These are phyloP conservation scores for Sclerotinia minor DNA, from an alignment of 2,329 filamentous ascomycete genomes.

Conservation along the genomic window DNA sequence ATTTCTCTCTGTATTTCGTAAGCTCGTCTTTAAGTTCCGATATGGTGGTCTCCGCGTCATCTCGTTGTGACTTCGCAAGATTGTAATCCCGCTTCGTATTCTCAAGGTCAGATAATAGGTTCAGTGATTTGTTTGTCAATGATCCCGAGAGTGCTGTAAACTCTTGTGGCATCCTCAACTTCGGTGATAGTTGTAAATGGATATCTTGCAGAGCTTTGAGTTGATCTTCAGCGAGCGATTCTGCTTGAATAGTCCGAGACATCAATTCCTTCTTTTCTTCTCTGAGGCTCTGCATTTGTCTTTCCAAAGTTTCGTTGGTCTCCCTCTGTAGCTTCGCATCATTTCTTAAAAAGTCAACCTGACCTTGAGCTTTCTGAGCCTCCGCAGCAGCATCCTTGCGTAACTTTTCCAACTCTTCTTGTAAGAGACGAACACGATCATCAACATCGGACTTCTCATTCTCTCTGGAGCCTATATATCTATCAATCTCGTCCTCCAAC, in stretches of 20 bases:
- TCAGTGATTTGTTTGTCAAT: constrained; percentile 58
- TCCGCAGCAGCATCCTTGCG: constrained; percentile 59
- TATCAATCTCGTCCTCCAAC: constrained; percentile 86
- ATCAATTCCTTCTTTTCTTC: constrained; percentile 56
- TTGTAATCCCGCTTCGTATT: constrained; percentile 60
- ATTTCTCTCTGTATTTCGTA: constrained; percentile 52
- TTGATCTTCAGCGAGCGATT: constrained; percentile 55
- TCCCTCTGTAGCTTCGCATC: constrained; percentile 61
- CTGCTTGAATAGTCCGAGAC: constrained; percentile 52
- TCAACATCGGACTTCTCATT: constrained; percentile 74
- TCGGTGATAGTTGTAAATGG: constrained; percentile 58
- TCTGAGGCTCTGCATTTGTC: constrained; percentile 55
- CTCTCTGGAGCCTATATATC: constrained; percentile 78
- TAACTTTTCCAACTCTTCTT: constrained; percentile 68
- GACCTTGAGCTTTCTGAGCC: constrained; percentile 57
- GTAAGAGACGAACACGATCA: constrained; percentile 65
- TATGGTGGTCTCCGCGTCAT: constrained; percentile 56
- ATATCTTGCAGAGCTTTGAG: constrained; percentile 58
- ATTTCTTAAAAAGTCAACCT: constrained; percentile 62
- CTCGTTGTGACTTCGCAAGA: constrained; percentile 63
- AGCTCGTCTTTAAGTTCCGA: constrained; percentile 60
- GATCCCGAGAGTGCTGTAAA: constrained; percentile 59
- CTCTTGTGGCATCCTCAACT: constrained; percentile 55
- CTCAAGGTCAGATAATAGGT: constrained; percentile 59
- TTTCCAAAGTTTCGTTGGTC: constrained; percentile 58